Conservation (phyloP, 2,329 filamentous ascomycete species). For the Westerdykella aurantiaca region DNA sequence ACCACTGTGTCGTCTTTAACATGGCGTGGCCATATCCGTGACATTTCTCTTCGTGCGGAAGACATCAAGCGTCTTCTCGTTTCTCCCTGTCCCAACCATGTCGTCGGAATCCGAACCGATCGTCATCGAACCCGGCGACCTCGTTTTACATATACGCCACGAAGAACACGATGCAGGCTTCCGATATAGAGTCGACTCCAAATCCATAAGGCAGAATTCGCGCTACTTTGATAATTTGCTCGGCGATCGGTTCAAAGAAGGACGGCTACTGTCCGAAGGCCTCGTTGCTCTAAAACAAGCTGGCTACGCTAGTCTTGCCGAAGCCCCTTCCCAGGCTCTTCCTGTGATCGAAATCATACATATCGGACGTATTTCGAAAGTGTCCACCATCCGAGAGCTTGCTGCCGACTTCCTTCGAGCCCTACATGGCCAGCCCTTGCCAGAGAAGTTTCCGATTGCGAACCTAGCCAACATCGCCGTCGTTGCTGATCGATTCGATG, state of each 20-base stretch:
- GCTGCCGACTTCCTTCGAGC: slow-evolving; percentile 63
- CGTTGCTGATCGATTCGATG: slow-evolving; percentile 69
- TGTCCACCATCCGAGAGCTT: slow-evolving; percentile 55
- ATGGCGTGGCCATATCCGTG: slow-evolving; percentile 51
- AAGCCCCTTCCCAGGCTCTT: slow-evolving; percentile 49
- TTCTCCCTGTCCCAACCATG: slow-evolving; percentile 12
- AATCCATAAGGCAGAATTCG: slow-evolving; percentile 55
- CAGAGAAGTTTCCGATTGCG: slow-evolving; percentile 43
- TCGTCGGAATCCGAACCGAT: slow-evolving; percentile 36
- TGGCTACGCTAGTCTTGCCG: slow-evolving; percentile 44
- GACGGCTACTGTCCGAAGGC: slow-evolving; percentile 48
- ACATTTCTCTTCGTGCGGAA: slow-evolving; percentile 12
- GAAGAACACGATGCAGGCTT: slow-evolving; percentile 53
- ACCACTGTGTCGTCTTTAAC: slow-evolving; percentile 7
- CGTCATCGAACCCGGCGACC: slow-evolving; percentile 56
- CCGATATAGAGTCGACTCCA: slow-evolving; percentile 57
- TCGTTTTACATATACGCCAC: slow-evolving; percentile 62
- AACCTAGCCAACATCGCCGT: slow-evolving; percentile 64
- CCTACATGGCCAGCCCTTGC: slow-evolving; percentile 51
- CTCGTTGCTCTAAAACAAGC: slow-evolving; percentile 48
- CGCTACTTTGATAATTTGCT: slow-evolving; percentile 66
- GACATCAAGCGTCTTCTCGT: neutral
- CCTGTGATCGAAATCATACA: slow-evolving; percentile 61
- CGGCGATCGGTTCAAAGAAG: slow-evolving; percentile 60
- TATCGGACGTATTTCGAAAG: slow-evolving; percentile 61